A percentile compares a stretch with the other conserved stretches of the same genome.
These are phyloP conservation scores for Colletotrichum spaethianum DNA, from an alignment of 2,329 filamentous ascomycete genomes.

Conservation along the genomic window DNA sequence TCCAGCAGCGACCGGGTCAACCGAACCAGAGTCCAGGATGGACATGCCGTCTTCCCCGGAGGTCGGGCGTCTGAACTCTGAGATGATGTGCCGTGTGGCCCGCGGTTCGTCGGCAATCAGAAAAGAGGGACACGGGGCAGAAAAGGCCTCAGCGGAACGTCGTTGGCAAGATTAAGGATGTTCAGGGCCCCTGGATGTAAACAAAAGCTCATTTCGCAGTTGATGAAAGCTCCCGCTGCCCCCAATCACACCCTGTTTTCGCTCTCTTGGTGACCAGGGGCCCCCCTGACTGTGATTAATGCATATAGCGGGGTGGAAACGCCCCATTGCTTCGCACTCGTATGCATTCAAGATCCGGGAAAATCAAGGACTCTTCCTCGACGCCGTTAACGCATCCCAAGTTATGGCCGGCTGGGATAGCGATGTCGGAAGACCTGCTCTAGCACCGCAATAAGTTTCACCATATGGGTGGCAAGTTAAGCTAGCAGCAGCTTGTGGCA, in stretches of 20 bases:
- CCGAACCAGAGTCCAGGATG: constrained; percentile 8
- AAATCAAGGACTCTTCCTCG: too few relatives aligned
- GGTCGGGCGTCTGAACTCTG: constrained; percentile 12
- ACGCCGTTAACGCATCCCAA: too few relatives aligned
- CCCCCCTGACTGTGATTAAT: constrained; percentile 1
- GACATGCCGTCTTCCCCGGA: constrained; percentile 31
- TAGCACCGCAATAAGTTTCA: constrained; percentile 33
- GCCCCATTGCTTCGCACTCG: constrained; percentile 19
- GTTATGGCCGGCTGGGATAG: constrained; percentile 16
- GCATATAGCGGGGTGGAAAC: constrained; percentile 1
- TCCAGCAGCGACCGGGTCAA: constrained; percentile 1
- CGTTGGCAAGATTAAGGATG: constrained; percentile 32
- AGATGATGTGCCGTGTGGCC: constrained; percentile 30
- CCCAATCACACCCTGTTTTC: constrained; percentile 1
- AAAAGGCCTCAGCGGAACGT: constrained; percentile 27
- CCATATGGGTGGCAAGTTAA: constrained; percentile 9
- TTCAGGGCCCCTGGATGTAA: constrained; percentile 21
- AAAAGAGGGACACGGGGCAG: constrained; percentile 24
- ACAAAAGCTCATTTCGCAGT: constrained; percentile 31
- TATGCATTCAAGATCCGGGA: too few relatives aligned
- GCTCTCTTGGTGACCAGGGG: constrained; percentile 6
- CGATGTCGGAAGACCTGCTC: constrained; percentile 6
- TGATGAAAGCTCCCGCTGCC: constrained; percentile 5
- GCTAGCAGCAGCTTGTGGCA: background rate
- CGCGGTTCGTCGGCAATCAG: constrained; percentile 24